Evolutionary conservation across 108 stramenopile genomes (phyloP).

Genomic region (Cyclotella choctawhatcheeana): DNA sequence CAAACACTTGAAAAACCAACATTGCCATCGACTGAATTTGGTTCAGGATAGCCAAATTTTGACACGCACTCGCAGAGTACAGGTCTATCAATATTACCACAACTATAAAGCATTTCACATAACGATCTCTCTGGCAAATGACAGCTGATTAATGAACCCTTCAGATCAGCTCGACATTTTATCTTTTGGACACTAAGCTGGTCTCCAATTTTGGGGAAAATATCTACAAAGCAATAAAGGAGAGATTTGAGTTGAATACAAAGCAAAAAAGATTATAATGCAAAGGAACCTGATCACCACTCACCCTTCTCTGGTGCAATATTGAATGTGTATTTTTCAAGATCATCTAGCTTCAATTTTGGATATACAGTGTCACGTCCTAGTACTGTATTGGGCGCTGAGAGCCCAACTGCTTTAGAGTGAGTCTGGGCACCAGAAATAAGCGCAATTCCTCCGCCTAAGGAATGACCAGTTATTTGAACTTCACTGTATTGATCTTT

Average conservation of each 20-base stretch:
- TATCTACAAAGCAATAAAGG: too few species aligned
- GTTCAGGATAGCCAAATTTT: slow-evolving; percentile 18
- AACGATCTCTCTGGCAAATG: slow-evolving; percentile 20
- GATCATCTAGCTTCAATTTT: slow-evolving; percentile 16
- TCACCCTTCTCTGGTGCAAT: slow-evolving; percentile 31
- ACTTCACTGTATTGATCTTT: background rate
- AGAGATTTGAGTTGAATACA: background rate
- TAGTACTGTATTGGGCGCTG: slow-evolving; percentile 43
- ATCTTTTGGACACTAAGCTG: slow-evolving; percentile 7
- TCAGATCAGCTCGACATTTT: slow-evolving; percentile 8
- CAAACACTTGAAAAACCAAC: too few species aligned
- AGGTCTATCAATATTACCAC: slow-evolving; percentile 23
- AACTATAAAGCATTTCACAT: slow-evolving; percentile 37
- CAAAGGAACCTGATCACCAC: background rate
- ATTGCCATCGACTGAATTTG: slow-evolving; percentile 2
- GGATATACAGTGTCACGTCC: slow-evolving; percentile 33
- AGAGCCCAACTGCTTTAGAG: slow-evolving; percentile 29
- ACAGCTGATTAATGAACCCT: slow-evolving; percentile 13
- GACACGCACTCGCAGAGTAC: slow-evolving; percentile 29
- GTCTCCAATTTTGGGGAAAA: slow-evolving; percentile 31
- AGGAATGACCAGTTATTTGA: slow-evolving; percentile 44
- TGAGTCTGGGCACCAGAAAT: slow-evolving; percentile 48
- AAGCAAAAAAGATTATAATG: background rate
- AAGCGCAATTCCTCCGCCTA: slow-evolving; percentile 47
- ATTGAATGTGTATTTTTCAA: slow-evolving; percentile 24